A percentile compares a stretch with the other conserved stretches of the same genome.
Evolutionary conservation across 371 early-diverging fungal species (phyloP).

Genomic region (Mucor ambiguus): DNA sequence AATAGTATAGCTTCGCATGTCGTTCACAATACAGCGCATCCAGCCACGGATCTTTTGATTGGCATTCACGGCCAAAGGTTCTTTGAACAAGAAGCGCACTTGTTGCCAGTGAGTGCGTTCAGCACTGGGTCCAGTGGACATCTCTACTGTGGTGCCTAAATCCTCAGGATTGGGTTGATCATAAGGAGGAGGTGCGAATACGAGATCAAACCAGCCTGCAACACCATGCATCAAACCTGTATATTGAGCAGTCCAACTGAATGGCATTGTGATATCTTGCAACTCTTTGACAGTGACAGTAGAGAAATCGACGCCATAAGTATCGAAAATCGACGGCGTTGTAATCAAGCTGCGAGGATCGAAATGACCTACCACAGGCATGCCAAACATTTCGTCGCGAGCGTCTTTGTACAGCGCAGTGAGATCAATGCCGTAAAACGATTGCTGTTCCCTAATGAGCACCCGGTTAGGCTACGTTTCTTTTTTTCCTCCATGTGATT

Average conservation of each 20-base stretch:
- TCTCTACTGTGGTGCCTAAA: conserved; percentile 44
- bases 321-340: conserved; percentile 52
- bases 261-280: conserved; percentile 83
- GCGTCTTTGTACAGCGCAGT: conserved; percentile 82
- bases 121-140: conserved; percentile 86
- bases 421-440: conserved; percentile 95
- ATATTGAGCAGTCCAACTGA: conserved; percentile 79
- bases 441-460: conserved; percentile 64
- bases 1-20: conserved; percentile 90
- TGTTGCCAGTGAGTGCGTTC: conserved; percentile 98
- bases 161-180: conserved; percentile 20
- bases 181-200: conserved; percentile 63
- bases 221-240: conserved; percentile 95
- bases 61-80: conserved; percentile 95
- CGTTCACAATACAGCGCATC: conserved; percentile 87
- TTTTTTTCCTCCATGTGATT: background rate
- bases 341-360: conserved; percentile 84
- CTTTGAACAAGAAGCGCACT: conserved; percentile 90
- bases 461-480: background rate
- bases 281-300: conserved; percentile 78
- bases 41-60: conserved; percentile 83
- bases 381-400: conserved; percentile 85
- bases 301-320: conserved; percentile 79
- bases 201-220: conserved; percentile 97
- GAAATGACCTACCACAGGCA: conserved; percentile 94